A percentile compares a stretch with the other conserved stretches of the same genome.
These are phyloP conservation scores for Colletotrichum plurivorum DNA, from an alignment of 2,329 filamentous ascomycete genomes.

Conservation along the genomic window DNA sequence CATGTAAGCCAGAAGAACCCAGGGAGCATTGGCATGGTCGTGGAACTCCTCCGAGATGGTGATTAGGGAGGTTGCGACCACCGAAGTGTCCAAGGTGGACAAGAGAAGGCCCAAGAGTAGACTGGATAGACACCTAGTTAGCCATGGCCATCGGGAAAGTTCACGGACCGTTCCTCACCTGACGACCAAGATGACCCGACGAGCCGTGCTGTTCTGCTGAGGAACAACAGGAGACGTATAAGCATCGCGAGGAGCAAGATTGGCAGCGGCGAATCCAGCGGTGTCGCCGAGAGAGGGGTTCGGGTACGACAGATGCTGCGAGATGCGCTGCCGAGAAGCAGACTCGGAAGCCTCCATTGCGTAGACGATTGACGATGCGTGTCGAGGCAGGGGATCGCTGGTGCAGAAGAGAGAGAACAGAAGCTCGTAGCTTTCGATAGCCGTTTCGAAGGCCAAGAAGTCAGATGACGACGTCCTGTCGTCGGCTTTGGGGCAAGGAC, in stretches of 20 bases:
- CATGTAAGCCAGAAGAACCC: conserved; percentile 70
- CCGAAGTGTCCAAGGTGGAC: conserved; percentile 70
- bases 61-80: conserved; percentile 71
- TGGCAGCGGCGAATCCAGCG: conserved; percentile 33
- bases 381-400: neutral
- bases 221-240: neutral
- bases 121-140: conserved; percentile 21
- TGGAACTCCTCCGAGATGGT: conserved; percentile 67
- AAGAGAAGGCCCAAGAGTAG: conserved; percentile 66
- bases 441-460: neutral
- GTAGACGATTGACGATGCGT: neutral
- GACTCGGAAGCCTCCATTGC: conserved; percentile 18
- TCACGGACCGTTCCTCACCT: conserved; percentile 46
- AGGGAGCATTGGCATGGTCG: conserved; percentile 66
- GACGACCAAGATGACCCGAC: conserved; percentile 51
- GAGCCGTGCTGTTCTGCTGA: conserved; percentile 32
- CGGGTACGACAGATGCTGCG: conserved; percentile 42
- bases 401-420: neutral
- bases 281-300: conserved; percentile 45
- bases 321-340: conserved; percentile 21
- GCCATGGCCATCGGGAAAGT: neutral
- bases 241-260: conserved; percentile 1
- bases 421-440: neutral
- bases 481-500: neutral
- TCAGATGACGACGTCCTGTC: neutral